Conservation (phyloP, 2,329 filamentous ascomycete genomes). For the Zymoseptoria pseudotritici region DNA sequence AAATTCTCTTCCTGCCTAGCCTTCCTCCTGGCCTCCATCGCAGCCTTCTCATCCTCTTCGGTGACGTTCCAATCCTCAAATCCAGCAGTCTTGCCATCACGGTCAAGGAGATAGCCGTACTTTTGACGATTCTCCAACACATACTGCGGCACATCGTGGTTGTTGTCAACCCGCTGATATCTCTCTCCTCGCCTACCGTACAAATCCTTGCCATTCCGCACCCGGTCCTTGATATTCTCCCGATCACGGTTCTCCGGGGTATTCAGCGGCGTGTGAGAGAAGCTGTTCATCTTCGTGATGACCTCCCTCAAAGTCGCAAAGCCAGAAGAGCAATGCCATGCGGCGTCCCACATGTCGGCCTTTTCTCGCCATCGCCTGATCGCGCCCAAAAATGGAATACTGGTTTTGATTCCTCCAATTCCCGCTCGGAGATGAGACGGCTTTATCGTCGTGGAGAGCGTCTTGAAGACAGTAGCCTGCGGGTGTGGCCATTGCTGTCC, state of each 20-base stretch:
- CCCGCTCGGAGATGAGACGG: slow-evolving; percentile 48
- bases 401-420: slow-evolving; percentile 19
- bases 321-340: slow-evolving; percentile 58
- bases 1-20: background rate
- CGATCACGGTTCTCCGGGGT: slow-evolving; percentile 41
- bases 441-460: slow-evolving; percentile 41
- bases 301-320: slow-evolving; percentile 51
- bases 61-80: background rate
- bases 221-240: slow-evolving; percentile 43
- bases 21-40: background rate
- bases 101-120: slow-evolving; percentile 35
- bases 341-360: slow-evolving; percentile 43
- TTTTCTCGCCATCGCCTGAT: slow-evolving; percentile 32
- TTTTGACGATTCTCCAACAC: slow-evolving; percentile 29
- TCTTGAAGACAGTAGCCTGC: slow-evolving; percentile 51
- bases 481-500: slow-evolving; percentile 48
- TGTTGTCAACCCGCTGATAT: slow-evolving; percentile 45
- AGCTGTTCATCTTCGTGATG: slow-evolving; percentile 49
- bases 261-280: slow-evolving; percentile 51
- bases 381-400: slow-evolving; percentile 6
- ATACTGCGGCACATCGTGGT: slow-evolving; percentile 47
- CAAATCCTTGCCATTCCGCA: slow-evolving; percentile 48
- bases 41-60: background rate
- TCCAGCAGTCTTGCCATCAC: slow-evolving; percentile 25
- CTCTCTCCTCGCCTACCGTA: slow-evolving; percentile 45